Evolutionary conservation across 2,329 filamentous ascomycete species (phyloP), one percentile per base, ranked within the genome.

Genomic region (Apiospora kogelbergensis): DNA sequence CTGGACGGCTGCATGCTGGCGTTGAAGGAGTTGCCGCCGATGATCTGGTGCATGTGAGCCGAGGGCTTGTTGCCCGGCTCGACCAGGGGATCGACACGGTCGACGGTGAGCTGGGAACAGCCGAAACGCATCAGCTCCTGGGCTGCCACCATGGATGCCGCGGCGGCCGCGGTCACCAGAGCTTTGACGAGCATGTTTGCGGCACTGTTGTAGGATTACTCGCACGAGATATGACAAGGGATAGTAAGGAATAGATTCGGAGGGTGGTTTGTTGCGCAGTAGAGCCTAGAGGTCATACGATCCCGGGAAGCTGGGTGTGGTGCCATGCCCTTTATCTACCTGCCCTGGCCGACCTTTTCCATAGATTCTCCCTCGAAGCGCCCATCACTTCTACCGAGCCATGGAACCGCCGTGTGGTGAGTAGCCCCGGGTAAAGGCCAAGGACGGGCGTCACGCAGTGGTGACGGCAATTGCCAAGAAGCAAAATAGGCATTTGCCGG

Each of bases 51-150:
- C 76, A 78, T 77, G 71, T 78, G 76, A 17, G 76, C 72, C 37
- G 76, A 78, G 7, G 76, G 76, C 69, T 72, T 70, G 70, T 73
- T 76, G 65, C 76, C 75, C 15, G 76, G 75, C 72, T 77, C 73
- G 46, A 77, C 76, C 41, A 78, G 69, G 11, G 76, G 76, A 68
- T 78, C 76, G 67, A 77, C 72, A 33, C 77, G 76, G 70, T 80
- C 77, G 69, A 80, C 75, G 63, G 76, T 76, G 68, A 80, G 76
- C 73, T 78, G 77, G 9, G 77, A 78, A 74, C 78, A 80, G 41
- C 76, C 77, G 68, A 79, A 80, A 48, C 78, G 78, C 76, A 80
- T 79, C 73, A 80, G 75, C 71, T 78, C 77, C 71, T 79, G 78
- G 22, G 77, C 78, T 40, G 75, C 71, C 60, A 69, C 72, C 65